phyloP scores from a whole-genome alignment of 768 basidiomycete genomes.

The Lactarius trivialis region DNA sequence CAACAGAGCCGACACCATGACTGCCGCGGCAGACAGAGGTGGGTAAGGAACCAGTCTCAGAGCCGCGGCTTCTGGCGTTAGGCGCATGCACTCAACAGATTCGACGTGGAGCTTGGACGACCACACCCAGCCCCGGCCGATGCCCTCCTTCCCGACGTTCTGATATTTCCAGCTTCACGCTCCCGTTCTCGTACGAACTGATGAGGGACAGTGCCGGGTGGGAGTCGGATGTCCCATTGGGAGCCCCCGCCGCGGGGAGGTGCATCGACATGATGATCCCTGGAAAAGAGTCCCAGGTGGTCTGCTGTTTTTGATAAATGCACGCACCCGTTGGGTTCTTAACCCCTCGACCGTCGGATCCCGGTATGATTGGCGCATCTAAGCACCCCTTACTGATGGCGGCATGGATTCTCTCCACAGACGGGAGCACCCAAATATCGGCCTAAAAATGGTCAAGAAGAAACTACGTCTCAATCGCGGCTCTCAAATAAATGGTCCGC shows the following conservation, averaged over 20 bases:
- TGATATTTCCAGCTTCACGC: constrained; percentile 62
- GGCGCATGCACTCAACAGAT: constrained; percentile 46
- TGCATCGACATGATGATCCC: constrained; percentile 90
- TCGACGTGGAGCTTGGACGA: constrained; percentile 60
- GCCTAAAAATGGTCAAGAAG: constrained; percentile 50
- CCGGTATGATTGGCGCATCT: constrained; percentile 24
- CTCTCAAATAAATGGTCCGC: neutral
- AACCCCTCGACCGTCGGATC: constrained; percentile 42
- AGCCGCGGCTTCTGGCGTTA: neutral
- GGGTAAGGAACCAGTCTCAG: too few relatives aligned
- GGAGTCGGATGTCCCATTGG: constrained; percentile 27
- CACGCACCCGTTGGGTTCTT: constrained; percentile 55
- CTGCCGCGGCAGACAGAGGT: constrained; percentile 31
- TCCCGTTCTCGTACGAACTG: constrained; percentile 80
- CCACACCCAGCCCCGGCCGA: constrained; percentile 73
- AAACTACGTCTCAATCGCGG: neutral
- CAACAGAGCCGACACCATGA: constrained; percentile 82
- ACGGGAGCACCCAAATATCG: constrained; percentile 81
- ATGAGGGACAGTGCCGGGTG: constrained; percentile 51
- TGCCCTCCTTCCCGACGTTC: constrained; percentile 42
- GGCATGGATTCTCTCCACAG: constrained; percentile 65
- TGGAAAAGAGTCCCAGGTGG: constrained; percentile 31
- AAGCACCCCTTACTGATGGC: constrained; percentile 62
- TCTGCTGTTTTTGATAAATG: neutral
- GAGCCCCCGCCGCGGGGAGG: constrained; percentile 30